Evolutionary conservation across 2,329 filamentous ascomycete species (phyloP), one percentile per base, ranked within the genome.

Genomic region (Aspergillus amoenus): DNA sequence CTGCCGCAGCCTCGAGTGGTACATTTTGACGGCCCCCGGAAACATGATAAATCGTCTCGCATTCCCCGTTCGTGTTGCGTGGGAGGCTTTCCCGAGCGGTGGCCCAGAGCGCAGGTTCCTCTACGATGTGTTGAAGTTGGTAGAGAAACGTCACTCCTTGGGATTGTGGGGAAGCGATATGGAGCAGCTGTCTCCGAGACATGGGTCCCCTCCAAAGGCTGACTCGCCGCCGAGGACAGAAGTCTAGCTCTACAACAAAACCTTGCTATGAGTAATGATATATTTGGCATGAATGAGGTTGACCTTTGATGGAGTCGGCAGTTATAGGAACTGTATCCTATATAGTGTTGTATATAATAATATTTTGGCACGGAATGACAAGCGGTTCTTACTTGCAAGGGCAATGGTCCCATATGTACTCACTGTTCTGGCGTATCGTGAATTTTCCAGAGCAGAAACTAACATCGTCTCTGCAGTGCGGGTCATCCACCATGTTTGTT

Each of bases 11-110:
- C 56, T 73, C 13, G 70, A 74, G 51, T 74, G 64, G 59, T 75
- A 74, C 53, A 69, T 75, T 9, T 58, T 69, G 4, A 72, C 63
- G 0, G 66, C 72, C 0, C 71, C 71, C 0, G 72, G 72, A 1
- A 74, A 74, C 52, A 74, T 75, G 72, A 74, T 75, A 47, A 75
- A 74, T 49, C 71, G 72, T 2, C 67, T 75, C 11, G 72, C 71
- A 1, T 73, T 75, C 34, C 63, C 72, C 2, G 70, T 71, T 5
- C 68, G 72, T 2, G 72, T 74, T 2, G 72, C 72, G 6, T 75
- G 71, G 71, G 72, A 75, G 48, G 71, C 64, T 1, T 70, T 75
- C 39, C 71, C 72, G 1, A 66, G 67, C 3, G 61, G 57, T 5
- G 69, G 70, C 1, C 68, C 70, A 3, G 72, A 74, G 49, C 68